These are phyloP conservation scores for Lathyrus aphaca DNA, from an alignment of 306 rosid species.

Conservation along the genomic window DNA sequence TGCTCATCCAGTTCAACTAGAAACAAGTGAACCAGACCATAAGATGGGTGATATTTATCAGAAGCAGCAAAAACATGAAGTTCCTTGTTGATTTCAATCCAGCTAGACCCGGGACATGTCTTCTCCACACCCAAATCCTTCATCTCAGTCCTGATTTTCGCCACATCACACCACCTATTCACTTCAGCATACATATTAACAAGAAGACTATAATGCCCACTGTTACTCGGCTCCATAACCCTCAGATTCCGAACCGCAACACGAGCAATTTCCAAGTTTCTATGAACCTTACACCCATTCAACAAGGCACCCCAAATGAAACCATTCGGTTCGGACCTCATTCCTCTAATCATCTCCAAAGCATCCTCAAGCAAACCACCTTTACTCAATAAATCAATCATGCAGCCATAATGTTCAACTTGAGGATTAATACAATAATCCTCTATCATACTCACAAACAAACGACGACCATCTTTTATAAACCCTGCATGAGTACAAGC, in stretches of 20 bases:
- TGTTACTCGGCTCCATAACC: conserved; percentile 67
- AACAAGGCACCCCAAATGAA: conserved; percentile 84
- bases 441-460: conserved; percentile 61
- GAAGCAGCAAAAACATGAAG: conserved; percentile 67
- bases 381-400: conserved; percentile 80
- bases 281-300: conserved; percentile 74
- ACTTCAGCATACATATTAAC: conserved; percentile 71
- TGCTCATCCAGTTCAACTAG: conserved; percentile 61
- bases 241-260: conserved; percentile 53
- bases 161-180: conserved; percentile 68
- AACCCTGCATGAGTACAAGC: conserved; percentile 84
- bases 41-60: conserved; percentile 60
- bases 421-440: conserved; percentile 57
- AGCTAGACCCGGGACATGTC: conserved; percentile 75
- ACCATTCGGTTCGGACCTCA: conserved; percentile 60
- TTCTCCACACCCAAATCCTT: conserved; percentile 71
- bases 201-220: conserved; percentile 69
- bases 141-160: conserved; percentile 59
- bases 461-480: conserved; percentile 61
- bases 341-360: conserved; percentile 57
- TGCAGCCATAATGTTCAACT: conserved; percentile 81
- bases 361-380: conserved; percentile 81
- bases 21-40: conserved; percentile 48
- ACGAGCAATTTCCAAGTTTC: conserved; percentile 61
- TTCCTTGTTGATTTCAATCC: conserved; percentile 65